Percentiles rank a stretch among this genome's conserved stretches.
Conservation (phyloP, 495 filamentous ascomycete species). For the Neurospora africana region DNA sequence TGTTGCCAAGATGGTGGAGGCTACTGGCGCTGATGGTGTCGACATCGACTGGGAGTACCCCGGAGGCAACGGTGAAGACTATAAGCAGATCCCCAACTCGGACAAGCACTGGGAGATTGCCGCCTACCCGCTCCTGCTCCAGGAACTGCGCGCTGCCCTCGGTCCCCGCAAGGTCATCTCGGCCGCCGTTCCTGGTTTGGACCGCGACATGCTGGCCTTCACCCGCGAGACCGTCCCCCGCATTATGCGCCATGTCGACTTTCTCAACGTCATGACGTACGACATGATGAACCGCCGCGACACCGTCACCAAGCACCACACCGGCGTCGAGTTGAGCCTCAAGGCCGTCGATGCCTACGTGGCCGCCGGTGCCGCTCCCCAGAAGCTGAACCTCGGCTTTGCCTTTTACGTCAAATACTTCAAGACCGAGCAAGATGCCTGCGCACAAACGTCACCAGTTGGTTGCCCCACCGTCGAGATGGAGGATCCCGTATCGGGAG, state of each 20-base stretch:
- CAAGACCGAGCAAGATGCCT: conserved; percentile 42
- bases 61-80: conserved; percentile 68
- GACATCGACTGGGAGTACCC: conserved; percentile 81
- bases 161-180: conserved; percentile 53
- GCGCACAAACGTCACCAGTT: conserved; percentile 38
- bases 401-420: conserved; percentile 71
- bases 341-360: conserved; percentile 51
- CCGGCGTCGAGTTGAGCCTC: conserved; percentile 44
- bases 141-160: conserved; percentile 47
- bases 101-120: conserved; percentile 50
- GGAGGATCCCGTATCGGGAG: conserved; percentile 54
- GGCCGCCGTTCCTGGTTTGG: conserved; percentile 59
- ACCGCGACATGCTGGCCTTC: conserved; percentile 63
- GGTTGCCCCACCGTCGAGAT: conserved; percentile 53
- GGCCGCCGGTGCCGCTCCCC: conserved; percentile 41
- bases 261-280: conserved; percentile 73
- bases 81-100: conserved; percentile 56
- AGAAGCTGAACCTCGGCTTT: conserved; percentile 61
- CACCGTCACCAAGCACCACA: conserved; percentile 56
- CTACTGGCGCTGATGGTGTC: conserved; percentile 52
- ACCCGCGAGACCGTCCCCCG: conserved; percentile 49
- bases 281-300: conserved; percentile 71
- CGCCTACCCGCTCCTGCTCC: conserved; percentile 54
- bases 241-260: conserved; percentile 57
- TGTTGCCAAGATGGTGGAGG: conserved; percentile 50